These are phyloP conservation scores for Colletotrichum higginsianum DNA, from an alignment of 2,329 filamentous ascomycete genomes.

Conservation along the genomic window DNA sequence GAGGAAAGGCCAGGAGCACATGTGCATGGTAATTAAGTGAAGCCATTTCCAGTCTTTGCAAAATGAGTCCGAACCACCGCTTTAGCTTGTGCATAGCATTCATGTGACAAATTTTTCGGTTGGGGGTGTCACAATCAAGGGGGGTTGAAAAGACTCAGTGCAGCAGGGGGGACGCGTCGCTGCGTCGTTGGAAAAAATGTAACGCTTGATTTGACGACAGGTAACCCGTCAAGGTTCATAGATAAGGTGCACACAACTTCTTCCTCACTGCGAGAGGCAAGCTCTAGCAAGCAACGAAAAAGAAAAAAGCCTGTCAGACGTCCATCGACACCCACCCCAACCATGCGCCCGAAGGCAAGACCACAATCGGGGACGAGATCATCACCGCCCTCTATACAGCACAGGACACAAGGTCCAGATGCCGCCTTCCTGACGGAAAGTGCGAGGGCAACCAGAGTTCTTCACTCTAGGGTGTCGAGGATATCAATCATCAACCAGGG, in stretches of 20 bases:
- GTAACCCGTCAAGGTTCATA: not conserved
- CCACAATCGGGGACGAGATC: conserved; percentile 86
- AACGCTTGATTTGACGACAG: too few relatives aligned
- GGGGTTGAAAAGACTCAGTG: too few relatives aligned
- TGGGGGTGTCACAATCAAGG: too few relatives aligned
- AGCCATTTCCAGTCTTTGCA: too few relatives aligned
- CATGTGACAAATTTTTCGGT: too few relatives aligned
- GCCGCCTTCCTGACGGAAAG: conserved; percentile 76
- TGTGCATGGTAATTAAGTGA: too few relatives aligned
- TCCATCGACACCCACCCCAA: conserved; percentile 87
- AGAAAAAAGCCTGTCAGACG: conserved; percentile 84
- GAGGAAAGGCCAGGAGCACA: too few relatives aligned
- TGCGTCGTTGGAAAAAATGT: not conserved
- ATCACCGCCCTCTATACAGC: conserved; percentile 90
- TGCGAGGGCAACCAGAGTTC: conserved; percentile 71
- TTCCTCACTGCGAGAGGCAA: conserved; percentile 66
- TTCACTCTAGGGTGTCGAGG: conserved; percentile 94
- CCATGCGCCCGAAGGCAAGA: conserved; percentile 84
- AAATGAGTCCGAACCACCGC: too few relatives aligned
- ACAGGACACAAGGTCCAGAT: conserved; percentile 40
- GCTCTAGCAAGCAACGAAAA: conserved; percentile 71
- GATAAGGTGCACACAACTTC: conserved; percentile 47
- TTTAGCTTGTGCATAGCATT: too few relatives aligned
- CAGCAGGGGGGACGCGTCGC: too few relatives aligned
- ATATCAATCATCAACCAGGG: conserved; percentile 95